phyloP scores from a whole-genome alignment of 768 basidiomycete genomes.

The Pulveroboletus sp. region DNA sequence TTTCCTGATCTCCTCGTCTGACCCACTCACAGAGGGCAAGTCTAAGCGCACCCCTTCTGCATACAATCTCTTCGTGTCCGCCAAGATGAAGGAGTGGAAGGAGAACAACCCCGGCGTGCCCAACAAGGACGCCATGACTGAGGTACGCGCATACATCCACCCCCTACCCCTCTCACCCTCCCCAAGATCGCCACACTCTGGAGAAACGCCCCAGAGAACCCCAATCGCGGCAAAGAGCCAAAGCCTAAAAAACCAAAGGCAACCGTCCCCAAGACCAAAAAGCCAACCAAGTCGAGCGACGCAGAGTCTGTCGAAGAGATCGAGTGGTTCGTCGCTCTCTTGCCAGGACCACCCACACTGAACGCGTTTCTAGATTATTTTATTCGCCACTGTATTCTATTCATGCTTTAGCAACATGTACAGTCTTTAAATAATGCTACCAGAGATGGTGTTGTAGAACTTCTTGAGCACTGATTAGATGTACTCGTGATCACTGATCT shows the following conservation, averaged over 20 bases:
- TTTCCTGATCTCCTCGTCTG: no score
- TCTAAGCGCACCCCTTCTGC: conserved; percentile 55
- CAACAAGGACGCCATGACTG: conserved; percentile 53
- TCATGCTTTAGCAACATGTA: no score
- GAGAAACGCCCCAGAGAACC: conserved; percentile 60
- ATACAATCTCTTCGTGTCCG: conserved; percentile 56
- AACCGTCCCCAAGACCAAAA: conserved; percentile 21
- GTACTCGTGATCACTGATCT: no score
- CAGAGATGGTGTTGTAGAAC: no score
- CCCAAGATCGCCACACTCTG: conserved; percentile 52
- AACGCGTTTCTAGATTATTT: no score
- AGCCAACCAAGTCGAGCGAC: conserved; percentile 21
- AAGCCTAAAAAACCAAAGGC: conserved; percentile 47
- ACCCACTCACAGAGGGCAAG: conserved; percentile 44
- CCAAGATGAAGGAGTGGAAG: conserved; percentile 55
- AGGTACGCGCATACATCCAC: conserved; percentile 27
- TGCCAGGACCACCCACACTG: no score
- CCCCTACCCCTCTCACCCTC: conserved; percentile 4
- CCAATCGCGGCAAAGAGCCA: conserved; percentile 53
- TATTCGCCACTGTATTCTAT: no score
- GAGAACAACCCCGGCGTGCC: conserved; percentile 44
- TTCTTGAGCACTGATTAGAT: no score
- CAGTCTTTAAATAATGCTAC: no score
- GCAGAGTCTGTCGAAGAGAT: conserved; percentile 25
- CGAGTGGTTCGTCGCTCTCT: neutral